phyloP scores from a whole-genome alignment of 352 stramenopile genomes.

The Globisporangium abappressorium region DNA sequence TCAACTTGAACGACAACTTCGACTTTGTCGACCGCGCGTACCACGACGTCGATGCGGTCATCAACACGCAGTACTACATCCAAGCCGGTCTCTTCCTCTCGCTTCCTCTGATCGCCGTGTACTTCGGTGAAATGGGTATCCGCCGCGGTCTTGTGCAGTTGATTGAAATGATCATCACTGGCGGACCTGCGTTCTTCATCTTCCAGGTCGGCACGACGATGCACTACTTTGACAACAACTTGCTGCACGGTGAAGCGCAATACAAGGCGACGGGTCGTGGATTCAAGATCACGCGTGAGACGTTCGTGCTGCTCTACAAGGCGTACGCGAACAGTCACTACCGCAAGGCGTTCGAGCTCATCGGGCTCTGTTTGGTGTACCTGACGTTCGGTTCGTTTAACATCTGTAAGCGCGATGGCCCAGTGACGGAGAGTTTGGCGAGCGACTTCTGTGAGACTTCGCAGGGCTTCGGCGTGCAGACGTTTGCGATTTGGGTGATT shows the following conservation, averaged over 20 bases:
- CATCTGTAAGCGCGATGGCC: constrained; percentile 53
- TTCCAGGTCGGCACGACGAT: constrained; percentile 83
- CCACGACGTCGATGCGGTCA: constrained; percentile 52
- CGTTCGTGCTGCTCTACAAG: constrained; percentile 81
- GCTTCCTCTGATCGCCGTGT: constrained; percentile 70
- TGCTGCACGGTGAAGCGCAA: constrained; percentile 73
- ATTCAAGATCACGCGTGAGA: constrained; percentile 84
- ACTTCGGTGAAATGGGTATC: constrained; percentile 79
- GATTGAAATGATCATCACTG: constrained; percentile 76
- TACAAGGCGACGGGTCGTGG: constrained; percentile 82
- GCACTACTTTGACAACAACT: constrained; percentile 86
- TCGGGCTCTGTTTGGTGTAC: constrained; percentile 76
- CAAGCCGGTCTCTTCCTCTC: constrained; percentile 80
- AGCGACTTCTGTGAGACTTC: constrained; percentile 67
- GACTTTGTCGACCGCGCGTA: constrained; percentile 66
- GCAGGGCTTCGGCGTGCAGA: constrained; percentile 77
- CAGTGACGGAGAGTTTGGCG: constrained; percentile 35
- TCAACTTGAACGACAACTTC: constrained; percentile 49
- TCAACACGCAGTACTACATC: constrained; percentile 88
- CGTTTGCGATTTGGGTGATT: constrained; percentile 81
- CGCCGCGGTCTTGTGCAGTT: constrained; percentile 66
- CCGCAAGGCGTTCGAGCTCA: constrained; percentile 75
- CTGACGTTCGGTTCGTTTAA: constrained; percentile 65
- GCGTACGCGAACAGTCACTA: constrained; percentile 73
- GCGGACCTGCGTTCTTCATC: constrained; percentile 71